Evolutionary conservation across 2,329 filamentous ascomycete genomes (phyloP), one percentile per base, ranked within the genome.

Genomic region (Nigrospora osmanthi): DNA sequence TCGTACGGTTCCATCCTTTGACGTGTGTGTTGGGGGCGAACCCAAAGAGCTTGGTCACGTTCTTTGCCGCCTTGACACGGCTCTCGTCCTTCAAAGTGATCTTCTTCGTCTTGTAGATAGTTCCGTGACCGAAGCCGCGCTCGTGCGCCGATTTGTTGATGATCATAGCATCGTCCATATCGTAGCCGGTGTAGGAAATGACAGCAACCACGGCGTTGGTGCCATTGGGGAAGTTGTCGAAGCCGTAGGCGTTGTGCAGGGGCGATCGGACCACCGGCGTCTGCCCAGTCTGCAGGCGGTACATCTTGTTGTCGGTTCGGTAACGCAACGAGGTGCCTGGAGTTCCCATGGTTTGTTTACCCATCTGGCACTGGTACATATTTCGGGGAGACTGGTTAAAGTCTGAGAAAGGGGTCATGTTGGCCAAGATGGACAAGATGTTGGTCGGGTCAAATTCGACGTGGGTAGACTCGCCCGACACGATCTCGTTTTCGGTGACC

Each of bases 131-230:
- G 59, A 98, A 97, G 13, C 93, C 93, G 54, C 93, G 83, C 67
- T 98, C 93, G 65, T 96, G 89, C 3, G 91, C 83, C 16, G 89
- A 95, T 65, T 97, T 97, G 74, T 97, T 97, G 62, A 98, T 75
- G 61, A 98, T 97, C 91, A 97, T 97, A 62, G 93, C 93, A 69
- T 98, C 93, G 75, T 98, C 93, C 93, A 98, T 98, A 75, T 98
- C 93, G 69, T 97, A 98, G 42, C 91, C 93, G 2, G 91, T 97
- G 66, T 98, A 98, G 0, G 91, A 96, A 52, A 98, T 95, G 64
- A 98, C 94, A 47, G 93, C 93, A 47, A 98, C 93, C 35, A 97
- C 83, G 10, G 89, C 89, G 58, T 98, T 98, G 58, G 82, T 90
- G 28, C 93, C 93, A 62, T 97, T 96, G 44, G 93, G 93, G 65